Evolutionary conservation across 2,329 filamentous ascomycete species (phyloP).

Genomic region (Rhynchosporium secalis): DNA sequence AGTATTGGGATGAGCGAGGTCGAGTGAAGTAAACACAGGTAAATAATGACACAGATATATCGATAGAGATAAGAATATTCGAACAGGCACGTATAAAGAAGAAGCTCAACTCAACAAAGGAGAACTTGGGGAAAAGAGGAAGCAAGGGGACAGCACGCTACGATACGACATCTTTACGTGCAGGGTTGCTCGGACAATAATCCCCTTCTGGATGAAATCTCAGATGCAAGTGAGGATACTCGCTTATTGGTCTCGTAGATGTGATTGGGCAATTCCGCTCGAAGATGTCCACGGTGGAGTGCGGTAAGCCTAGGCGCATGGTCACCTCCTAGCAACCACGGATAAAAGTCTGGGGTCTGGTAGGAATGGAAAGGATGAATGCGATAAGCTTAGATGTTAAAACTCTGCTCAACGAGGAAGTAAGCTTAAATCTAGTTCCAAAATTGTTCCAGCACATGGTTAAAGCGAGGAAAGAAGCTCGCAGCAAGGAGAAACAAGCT

Average conservation of each 20-base stretch:
- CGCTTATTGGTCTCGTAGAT: not conserved
- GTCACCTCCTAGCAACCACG: conserved; percentile 13
- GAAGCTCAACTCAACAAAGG: not conserved
- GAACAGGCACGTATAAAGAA: not conserved
- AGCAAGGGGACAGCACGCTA: not conserved
- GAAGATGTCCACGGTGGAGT: not conserved
- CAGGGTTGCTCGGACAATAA: conserved; percentile 14
- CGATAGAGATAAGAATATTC: not conserved
- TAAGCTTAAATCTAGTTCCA: not conserved
- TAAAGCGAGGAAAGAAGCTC: not conserved
- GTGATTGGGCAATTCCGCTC: conserved; percentile 19
- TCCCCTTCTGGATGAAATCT: conserved; percentile 7
- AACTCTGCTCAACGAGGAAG: not conserved
- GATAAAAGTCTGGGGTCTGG: conserved; percentile 10
- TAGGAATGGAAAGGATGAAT: not conserved
- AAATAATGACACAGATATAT: not conserved
- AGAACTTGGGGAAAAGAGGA: not conserved
- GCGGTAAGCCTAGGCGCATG: conserved; percentile 9
- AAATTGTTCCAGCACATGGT: not conserved
- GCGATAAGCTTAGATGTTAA: not conserved
- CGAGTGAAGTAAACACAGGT: conserved; percentile 5
- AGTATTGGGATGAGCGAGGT: not conserved
- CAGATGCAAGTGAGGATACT: conserved; percentile 1
- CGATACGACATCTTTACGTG: not conserved
- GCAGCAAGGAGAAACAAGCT: not conserved